Evolutionary conservation across 2,329 filamentous ascomycete species (phyloP).

Genomic region (Xylaria sp.): DNA sequence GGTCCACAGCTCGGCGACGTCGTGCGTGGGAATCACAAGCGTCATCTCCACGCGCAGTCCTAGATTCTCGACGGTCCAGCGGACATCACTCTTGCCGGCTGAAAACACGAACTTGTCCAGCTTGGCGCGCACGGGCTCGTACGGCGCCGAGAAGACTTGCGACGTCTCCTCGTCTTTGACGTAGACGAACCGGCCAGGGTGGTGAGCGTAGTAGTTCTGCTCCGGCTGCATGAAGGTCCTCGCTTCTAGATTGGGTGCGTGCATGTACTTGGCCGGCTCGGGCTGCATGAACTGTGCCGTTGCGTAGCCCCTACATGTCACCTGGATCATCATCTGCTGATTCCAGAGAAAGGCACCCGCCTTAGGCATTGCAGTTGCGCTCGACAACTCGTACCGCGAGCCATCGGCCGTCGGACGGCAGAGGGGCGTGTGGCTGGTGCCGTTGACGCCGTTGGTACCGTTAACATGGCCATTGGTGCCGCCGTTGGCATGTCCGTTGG

Average conservation of each 20-base stretch:
- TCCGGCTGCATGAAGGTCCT: conserved; percentile 71
- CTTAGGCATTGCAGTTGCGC: conserved; percentile 66
- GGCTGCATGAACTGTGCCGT: conserved; percentile 70
- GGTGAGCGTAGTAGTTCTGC: conserved; percentile 67
- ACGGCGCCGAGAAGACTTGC: conserved; percentile 63
- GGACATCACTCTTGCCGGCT: conserved; percentile 64
- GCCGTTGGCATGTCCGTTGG: too few relatives aligned
- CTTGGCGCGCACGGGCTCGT: conserved; percentile 62
- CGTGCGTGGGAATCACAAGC: conserved; percentile 61
- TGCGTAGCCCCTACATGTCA: conserved; percentile 67
- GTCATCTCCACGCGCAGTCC: conserved; percentile 64
- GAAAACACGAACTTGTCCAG: conserved; percentile 63
- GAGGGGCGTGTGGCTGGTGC: conserved; percentile 4
- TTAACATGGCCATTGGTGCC: neutral
- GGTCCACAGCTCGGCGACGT: conserved; percentile 66
- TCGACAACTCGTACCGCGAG: conserved; percentile 64
- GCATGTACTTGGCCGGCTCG: conserved; percentile 68
- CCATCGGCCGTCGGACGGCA: conserved; percentile 55
- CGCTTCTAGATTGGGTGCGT: conserved; percentile 66
- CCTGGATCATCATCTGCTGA: conserved; percentile 69
- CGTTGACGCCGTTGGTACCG: neutral
- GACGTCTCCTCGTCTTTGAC: conserved; percentile 64
- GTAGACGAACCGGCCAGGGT: conserved; percentile 68
- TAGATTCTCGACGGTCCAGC: conserved; percentile 63
- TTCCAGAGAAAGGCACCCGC: conserved; percentile 68